Evolutionary conservation across 129 eudicot genomes (phyloP), one percentile per base, ranked within the genome.

Genomic region (Gnaphalium uliginosum): DNA sequence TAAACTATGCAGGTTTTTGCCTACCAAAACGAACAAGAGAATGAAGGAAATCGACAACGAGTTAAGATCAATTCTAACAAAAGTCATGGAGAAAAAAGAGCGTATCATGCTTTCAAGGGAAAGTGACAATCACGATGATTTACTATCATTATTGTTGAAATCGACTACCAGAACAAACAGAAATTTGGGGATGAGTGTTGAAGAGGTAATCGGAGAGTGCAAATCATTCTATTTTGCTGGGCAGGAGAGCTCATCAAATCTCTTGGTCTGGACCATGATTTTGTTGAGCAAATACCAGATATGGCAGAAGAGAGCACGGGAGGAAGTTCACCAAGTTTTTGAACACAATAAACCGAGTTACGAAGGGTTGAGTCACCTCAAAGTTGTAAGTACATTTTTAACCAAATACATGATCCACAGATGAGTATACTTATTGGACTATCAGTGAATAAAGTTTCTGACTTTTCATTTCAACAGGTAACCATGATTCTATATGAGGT

Each of bases 161-260:
- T 82, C 96, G 5, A 86, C 86, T 59, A 46, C 10, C n/a, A 78
- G 32, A 19, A 79, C 83, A 62, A 81, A 82, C 0, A 74, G 83
- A 39, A 30, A 57, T 26, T 17, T 6, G 2, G 84, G 89, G 11
- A 66, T 89, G 80, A 89, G 76, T 22, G 74, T 61, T 5, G 86
- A 81, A 3, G 97, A 88, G 37, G 86, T 81, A 9, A 81, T 90
- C 30, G 91, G 73, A 41, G 96, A 90, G 68, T 90, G 94, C 84
- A 90, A 90, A 76, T 67, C 89, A 29, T 88, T 90, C 41, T 91
- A 88, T 73, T 84, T 88, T 27, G 89, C 94, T 0, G 94, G 97
- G 22, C 97, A 91, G 74, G 97, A 91, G 48, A 86, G 87, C 65
- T 86, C 92, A 0, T 80, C 94, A 0, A 81, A 82, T 81, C 74